Percentiles rank a stretch among this genome's conserved stretches.
phyloP scores from a whole-genome alignment of 2,329 filamentous ascomycete species.

The Colletotrichum sp. region DNA sequence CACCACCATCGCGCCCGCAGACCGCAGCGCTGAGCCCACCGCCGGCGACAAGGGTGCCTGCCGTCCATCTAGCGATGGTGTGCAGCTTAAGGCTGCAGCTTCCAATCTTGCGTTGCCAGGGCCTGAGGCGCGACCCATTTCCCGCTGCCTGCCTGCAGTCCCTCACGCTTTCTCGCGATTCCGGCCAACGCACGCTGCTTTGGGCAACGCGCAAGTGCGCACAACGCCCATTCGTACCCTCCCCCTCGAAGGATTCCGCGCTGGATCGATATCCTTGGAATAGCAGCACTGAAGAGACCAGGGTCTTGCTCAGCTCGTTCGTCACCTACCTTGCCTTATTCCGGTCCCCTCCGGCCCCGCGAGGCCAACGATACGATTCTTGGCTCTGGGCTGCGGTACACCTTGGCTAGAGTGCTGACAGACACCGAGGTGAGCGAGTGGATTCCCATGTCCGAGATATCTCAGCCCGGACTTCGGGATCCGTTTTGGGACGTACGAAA shows the following conservation, averaged over 20 bases:
- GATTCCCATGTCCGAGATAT: not conserved
- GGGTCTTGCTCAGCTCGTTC: not conserved
- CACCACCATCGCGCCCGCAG: not conserved
- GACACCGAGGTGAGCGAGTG: conserved; percentile 10
- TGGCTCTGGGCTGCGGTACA: not conserved
- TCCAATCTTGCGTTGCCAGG: not conserved
- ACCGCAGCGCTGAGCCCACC: not conserved
- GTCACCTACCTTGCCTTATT: not conserved
- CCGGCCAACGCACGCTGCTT: not conserved
- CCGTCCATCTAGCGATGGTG: not conserved
- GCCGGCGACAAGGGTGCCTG: not conserved
- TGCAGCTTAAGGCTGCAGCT: conserved; percentile 13
- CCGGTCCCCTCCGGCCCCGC: not conserved
- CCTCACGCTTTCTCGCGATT: not conserved
- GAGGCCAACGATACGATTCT: not conserved
- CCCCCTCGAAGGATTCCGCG: not conserved
- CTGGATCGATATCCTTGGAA: not conserved
- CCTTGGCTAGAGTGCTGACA: conserved; percentile 5
- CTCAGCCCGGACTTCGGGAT: not conserved
- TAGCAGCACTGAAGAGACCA: not conserved
- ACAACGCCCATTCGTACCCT: not conserved
- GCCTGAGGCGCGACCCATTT: not conserved
- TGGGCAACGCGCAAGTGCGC: not conserved
- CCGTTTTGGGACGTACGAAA: not conserved
- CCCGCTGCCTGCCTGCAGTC: not conserved